These are phyloP conservation scores for Anisogramma anomala DNA, from an alignment of 2,329 filamentous ascomycete genomes.

Conservation along the genomic window DNA sequence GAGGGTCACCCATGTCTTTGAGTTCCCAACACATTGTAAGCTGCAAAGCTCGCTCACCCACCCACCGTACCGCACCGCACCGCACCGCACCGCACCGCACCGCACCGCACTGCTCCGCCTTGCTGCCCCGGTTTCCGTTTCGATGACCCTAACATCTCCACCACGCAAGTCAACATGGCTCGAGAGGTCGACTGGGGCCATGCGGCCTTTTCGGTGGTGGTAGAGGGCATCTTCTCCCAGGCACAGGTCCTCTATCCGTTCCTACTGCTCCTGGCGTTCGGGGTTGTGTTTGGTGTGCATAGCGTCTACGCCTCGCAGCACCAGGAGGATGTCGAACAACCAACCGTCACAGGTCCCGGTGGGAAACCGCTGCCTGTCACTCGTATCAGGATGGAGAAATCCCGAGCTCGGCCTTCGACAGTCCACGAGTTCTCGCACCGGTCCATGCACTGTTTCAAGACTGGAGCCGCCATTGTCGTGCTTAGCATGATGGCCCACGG, in stretches of 20 bases:
- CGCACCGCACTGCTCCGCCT: not conserved
- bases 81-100: not conserved
- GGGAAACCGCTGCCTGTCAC: conserved; percentile 72
- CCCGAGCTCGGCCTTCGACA: conserved; percentile 20
- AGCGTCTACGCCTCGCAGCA: conserved; percentile 41
- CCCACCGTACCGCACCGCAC: not conserved
- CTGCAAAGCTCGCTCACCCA: not conserved
- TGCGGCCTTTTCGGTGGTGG: conserved; percentile 20
- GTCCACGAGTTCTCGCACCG: conserved; percentile 33
- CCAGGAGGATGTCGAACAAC: conserved; percentile 35
- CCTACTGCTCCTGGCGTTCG: conserved; percentile 40
- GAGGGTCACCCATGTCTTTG: conserved; percentile 14
- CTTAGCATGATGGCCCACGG: conserved; percentile 68
- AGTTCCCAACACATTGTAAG: conserved; percentile 10
- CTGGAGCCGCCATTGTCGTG: conserved; percentile 58
- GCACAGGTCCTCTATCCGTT: conserved; percentile 42
- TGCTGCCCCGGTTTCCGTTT: not conserved
- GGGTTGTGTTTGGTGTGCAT: conserved; percentile 38
- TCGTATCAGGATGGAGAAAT: conserved; percentile 38
- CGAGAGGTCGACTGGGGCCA: conserved; percentile 14
- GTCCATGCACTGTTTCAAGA: conserved; percentile 63
- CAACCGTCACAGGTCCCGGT: conserved; percentile 60
- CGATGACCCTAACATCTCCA: conserved; percentile 1
- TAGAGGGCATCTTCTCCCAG: conserved; percentile 33
- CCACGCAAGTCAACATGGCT: conserved; percentile 10